A percentile compares a stretch with the other conserved stretches of the same genome.
Conservation (phyloP, 2,329 filamentous ascomycete genomes). For the Tolypocladium paradoxum region DNA sequence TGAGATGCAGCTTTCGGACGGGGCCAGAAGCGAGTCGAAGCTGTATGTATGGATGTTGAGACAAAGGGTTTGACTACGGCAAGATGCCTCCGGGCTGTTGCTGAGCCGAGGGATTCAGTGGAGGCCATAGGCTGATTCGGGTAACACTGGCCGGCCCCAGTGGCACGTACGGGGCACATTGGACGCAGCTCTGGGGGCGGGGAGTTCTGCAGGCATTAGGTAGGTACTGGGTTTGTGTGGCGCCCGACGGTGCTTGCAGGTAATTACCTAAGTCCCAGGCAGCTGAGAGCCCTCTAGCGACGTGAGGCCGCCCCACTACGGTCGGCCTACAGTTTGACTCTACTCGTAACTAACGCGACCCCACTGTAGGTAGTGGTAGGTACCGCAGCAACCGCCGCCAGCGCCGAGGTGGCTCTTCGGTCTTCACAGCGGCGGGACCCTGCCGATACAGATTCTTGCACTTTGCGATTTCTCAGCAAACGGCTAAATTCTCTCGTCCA, state of each 20-base stretch:
- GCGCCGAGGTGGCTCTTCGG: neutral
- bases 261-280: too few species aligned
- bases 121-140: neutral
- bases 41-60: neutral
- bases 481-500: neutral
- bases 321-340: too few species aligned
- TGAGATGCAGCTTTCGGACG: neutral
- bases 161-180: neutral
- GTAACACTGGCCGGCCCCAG: neutral
- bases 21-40: neutral
- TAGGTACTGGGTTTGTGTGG: too few species aligned
- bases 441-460: neutral
- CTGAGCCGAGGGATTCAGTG: conserved; percentile 5
- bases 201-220: neutral
- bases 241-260: too few species aligned
- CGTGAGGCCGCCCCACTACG: neutral
- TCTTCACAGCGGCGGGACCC: neutral
- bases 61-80: neutral
- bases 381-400: neutral
- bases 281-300: neutral
- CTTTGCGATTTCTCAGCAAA: neutral
- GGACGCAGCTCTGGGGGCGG: neutral
- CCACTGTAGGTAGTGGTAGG: too few species aligned
- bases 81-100: neutral
- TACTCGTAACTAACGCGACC: too few species aligned